Conservation (phyloP, 176 grass and related monocot genomes). For the Avena atlantica region DNA sequence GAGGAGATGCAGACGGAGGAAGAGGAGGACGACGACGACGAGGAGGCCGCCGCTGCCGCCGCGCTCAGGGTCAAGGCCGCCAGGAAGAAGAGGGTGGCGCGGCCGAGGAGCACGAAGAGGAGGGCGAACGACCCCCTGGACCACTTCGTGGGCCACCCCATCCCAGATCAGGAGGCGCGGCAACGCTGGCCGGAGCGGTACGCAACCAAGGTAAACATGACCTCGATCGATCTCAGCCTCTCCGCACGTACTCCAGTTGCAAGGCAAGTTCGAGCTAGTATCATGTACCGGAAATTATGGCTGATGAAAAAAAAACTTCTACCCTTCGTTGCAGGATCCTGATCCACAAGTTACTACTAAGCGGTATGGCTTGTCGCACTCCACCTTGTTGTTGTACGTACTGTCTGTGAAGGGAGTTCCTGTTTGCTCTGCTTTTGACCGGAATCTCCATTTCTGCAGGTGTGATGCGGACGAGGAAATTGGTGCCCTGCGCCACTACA, state of each 20-base stretch:
- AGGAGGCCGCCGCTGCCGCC: background rate
- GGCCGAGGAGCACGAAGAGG: background rate
- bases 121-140: background rate
- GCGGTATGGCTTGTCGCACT: constrained; percentile 10
- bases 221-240: too few species aligned
- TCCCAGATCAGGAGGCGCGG: background rate
- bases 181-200: background rate
- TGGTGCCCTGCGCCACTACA: constrained; percentile 51
- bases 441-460: constrained; percentile 17
- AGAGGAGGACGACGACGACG: background rate
- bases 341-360: background rate
- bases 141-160: background rate
- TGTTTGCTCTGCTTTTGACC: background rate
- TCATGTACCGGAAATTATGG: too few species aligned
- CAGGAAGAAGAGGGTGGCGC: background rate
- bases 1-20: background rate
- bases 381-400: background rate
- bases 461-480: constrained; percentile 27
- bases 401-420: background rate
- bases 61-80: background rate
- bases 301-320: background rate
- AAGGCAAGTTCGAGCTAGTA: too few species aligned
- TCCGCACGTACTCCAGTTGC: too few species aligned
- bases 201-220: background rate
- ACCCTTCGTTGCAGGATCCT: constrained; percentile 18